Evolutionary conservation across 2,329 filamentous ascomycete genomes (phyloP).

Genomic region (Sporothrix schenckii): DNA sequence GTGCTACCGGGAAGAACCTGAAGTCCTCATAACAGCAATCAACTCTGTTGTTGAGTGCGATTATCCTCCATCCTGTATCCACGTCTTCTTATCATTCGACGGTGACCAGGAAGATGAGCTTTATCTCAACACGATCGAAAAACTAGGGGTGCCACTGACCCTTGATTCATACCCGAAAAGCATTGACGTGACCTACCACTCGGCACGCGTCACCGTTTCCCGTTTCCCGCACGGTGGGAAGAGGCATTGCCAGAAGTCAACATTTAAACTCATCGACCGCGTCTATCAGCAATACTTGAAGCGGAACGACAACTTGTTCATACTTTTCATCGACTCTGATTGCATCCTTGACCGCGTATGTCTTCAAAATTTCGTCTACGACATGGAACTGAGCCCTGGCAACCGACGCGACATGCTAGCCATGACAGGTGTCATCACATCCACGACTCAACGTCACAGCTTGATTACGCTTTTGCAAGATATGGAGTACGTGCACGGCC

Average conservation of each 20-base stretch:
- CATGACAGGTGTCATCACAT: conserved; percentile 97
- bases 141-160: conserved; percentile 77
- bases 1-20: conserved; percentile 88
- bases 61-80: conserved; percentile 88
- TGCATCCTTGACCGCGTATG: conserved; percentile 91
- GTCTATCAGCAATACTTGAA: conserved; percentile 86
- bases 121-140: conserved; percentile 82
- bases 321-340: conserved; percentile 96
- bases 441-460: conserved; percentile 84
- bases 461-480: conserved; percentile 92
- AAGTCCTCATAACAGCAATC: conserved; percentile 79
- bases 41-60: conserved; percentile 93
- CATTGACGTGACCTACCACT: conserved; percentile 84
- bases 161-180: conserved; percentile 81
- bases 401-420: conserved; percentile 92
- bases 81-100: conserved; percentile 94
- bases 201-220: conserved; percentile 84
- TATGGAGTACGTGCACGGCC: conserved; percentile 97
- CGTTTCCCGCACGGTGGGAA: conserved; percentile 93
- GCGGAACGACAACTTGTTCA: conserved; percentile 87
- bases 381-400: conserved; percentile 96
- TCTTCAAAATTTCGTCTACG: conserved; percentile 96
- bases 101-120: conserved; percentile 86
- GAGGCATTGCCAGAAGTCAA: conserved; percentile 88
- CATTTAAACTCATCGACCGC: conserved; percentile 90